These are phyloP conservation scores for Favolaschia claudopus DNA, from an alignment of 768 basidiomycete species.

Conservation along the genomic window DNA sequence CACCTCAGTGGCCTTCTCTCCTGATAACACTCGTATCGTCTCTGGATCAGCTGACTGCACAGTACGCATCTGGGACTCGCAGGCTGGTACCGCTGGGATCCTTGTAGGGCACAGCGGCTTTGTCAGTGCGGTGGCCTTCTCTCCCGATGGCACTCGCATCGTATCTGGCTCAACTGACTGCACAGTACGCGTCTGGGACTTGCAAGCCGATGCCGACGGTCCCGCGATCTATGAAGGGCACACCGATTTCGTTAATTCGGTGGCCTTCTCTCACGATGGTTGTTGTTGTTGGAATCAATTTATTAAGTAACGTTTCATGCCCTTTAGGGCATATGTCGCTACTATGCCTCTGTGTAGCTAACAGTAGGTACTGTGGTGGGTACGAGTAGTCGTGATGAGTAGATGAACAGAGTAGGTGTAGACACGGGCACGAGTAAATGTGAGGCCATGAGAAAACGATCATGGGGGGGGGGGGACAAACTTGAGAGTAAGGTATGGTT, in stretches of 20 bases:
- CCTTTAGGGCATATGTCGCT: no score
- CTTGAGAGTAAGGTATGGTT: no score
- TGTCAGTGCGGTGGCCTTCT: neutral
- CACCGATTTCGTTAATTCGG: neutral
- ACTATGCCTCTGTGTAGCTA: no score
- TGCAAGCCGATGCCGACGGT: neutral
- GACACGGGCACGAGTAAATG: no score
- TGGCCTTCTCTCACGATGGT: neutral
- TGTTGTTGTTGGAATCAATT: no score
- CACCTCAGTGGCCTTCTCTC: neutral
- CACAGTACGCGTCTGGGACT: neutral
- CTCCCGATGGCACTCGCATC: neutral
- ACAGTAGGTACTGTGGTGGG: no score
- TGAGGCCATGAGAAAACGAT: no score
- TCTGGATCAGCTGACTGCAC: neutral
- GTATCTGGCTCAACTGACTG: neutral
- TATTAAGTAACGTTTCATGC: no score
- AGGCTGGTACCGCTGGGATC: neutral
- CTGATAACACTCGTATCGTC: neutral
- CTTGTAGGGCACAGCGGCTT: neutral
- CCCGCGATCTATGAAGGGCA: neutral
- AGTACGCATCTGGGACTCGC: neutral
- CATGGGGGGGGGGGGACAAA: no score
- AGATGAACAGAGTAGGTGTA: no score
- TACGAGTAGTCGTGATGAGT: no score